Evolutionary conservation across 495 filamentous ascomycete genomes (phyloP).

Genomic region (Darksidea phi): DNA sequence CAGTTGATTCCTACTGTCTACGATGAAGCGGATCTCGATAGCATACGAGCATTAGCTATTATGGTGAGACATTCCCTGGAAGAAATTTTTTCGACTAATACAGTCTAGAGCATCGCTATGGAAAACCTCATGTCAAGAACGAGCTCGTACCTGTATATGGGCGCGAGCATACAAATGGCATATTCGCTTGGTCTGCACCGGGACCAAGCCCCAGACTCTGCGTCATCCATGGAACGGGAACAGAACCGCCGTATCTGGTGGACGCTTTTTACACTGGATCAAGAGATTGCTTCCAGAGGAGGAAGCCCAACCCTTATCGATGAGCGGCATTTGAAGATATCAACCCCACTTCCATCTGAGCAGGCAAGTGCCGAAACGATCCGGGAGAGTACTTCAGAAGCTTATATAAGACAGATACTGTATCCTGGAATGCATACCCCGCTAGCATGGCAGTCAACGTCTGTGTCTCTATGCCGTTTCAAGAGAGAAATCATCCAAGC

Average conservation of each 20-base stretch:
- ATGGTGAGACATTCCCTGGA: constrained; percentile 19
- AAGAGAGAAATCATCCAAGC: constrained; percentile 37
- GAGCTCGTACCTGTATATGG: constrained; percentile 41
- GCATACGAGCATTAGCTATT: constrained; percentile 37
- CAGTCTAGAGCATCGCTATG: constrained; percentile 33
- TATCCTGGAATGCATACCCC: constrained; percentile 40
- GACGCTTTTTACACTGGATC: constrained; percentile 28
- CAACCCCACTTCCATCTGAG: constrained; percentile 29
- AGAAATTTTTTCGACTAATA: neutral
- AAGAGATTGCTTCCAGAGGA: constrained; percentile 31
- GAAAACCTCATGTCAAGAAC: constrained; percentile 38
- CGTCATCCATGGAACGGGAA: constrained; percentile 32
- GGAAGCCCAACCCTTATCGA: constrained; percentile 29
- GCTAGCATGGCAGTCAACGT: constrained; percentile 35
- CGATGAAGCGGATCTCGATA: constrained; percentile 42
- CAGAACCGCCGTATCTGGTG: constrained; percentile 33
- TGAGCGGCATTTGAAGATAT: constrained; percentile 21
- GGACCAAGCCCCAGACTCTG: constrained; percentile 33
- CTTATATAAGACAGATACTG: constrained; percentile 20
- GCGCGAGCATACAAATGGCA: constrained; percentile 39
- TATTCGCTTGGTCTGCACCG: constrained; percentile 41
- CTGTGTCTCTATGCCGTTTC: constrained; percentile 33
- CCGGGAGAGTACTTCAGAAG: neutral
- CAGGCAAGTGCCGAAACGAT: constrained; percentile 10
- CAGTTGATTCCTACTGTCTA: constrained; percentile 36